phyloP scores from a whole-genome alignment of 768 basidiomycete species.

The Cubamyces sp. region DNA sequence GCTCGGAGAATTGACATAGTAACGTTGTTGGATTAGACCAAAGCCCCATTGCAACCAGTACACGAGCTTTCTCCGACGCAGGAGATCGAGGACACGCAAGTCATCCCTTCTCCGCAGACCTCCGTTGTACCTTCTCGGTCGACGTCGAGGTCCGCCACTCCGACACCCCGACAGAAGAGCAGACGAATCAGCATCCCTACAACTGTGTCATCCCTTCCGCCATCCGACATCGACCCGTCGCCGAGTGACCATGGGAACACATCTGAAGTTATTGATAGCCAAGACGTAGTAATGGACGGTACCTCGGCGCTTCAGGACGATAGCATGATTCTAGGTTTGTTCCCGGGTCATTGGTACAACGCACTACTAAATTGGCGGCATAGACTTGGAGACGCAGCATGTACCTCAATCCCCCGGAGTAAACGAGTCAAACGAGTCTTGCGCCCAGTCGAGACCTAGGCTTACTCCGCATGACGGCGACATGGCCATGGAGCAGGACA shows the following conservation, averaged over 20 bases:
- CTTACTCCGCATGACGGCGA: not conserved
- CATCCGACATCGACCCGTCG: constrained; percentile 30
- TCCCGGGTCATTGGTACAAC: not conserved
- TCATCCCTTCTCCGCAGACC: constrained; percentile 30
- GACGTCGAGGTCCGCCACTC: constrained; percentile 10
- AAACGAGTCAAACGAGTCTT: constrained; percentile 44
- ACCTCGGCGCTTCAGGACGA: constrained; percentile 35
- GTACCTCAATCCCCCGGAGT: constrained; percentile 3
- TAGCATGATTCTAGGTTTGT: constrained; percentile 53
- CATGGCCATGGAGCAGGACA: constrained; percentile 20
- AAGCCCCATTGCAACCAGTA: constrained; percentile 3
- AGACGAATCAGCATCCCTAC: not conserved
- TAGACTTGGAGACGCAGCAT: constrained; percentile 41
- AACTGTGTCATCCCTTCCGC: constrained; percentile 25
- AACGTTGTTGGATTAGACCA: not conserved
- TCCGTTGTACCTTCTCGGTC: constrained; percentile 12
- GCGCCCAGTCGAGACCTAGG: constrained; percentile 28
- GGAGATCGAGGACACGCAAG: constrained; percentile 42
- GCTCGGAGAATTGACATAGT: not conserved
- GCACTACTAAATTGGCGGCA: not conserved
- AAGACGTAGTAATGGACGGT: constrained; percentile 36
- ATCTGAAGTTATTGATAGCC: constrained; percentile 41
- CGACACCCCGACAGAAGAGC: constrained; percentile 7
- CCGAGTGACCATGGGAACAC: constrained; percentile 2
- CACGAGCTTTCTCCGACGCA: constrained; percentile 56